Evolutionary conservation across 352 stramenopile species (phyloP).

Genomic region (Blastocystis sp.): DNA sequence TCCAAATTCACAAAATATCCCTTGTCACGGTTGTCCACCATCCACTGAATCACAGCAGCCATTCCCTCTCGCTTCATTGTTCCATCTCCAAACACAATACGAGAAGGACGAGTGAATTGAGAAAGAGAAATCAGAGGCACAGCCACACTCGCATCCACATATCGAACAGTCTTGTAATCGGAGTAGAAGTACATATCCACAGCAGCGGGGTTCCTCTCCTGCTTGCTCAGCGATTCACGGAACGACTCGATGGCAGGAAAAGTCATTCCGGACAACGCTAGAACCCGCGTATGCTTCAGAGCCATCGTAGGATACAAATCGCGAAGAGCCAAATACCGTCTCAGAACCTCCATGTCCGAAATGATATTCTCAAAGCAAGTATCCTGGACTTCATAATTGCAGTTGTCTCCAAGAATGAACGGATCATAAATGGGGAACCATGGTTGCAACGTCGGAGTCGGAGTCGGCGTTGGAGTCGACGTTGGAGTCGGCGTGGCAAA

Average conservation of each 20-base stretch:
- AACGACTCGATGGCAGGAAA: neutral
- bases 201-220: neutral
- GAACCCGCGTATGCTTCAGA: neutral
- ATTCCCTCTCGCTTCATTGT: neutral
- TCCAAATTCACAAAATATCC: neutral
- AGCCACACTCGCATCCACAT: neutral
- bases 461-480: neutral
- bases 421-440: conserved; percentile 33
- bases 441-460: neutral
- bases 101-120: neutral
- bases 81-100: neutral
- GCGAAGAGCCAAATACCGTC: neutral
- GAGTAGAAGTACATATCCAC: neutral
- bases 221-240: neutral
- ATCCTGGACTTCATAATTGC: neutral
- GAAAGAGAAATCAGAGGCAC: neutral
- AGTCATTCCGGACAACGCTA: neutral
- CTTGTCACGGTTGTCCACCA: neutral
- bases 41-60: neutral
- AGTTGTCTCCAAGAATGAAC: conserved; percentile 23
- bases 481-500: neutral
- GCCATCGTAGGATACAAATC: neutral
- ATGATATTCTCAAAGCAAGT: neutral
- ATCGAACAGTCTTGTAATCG: neutral
- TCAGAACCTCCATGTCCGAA: neutral